A percentile compares a stretch with the other conserved stretches of the same genome.
Evolutionary conservation across 345 rosid genomes (phyloP).

Genomic region (Draba incana): DNA sequence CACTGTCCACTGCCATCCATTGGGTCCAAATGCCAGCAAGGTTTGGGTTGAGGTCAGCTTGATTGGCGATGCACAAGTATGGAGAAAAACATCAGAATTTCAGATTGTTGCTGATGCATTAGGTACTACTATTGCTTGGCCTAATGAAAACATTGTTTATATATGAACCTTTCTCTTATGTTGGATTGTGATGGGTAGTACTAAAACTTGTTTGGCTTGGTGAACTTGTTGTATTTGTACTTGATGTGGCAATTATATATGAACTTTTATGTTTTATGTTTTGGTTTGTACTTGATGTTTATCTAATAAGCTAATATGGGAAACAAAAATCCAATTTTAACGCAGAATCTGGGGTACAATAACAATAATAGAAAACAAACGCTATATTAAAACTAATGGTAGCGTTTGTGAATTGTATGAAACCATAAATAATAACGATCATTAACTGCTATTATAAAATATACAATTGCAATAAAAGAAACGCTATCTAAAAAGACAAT

Average conservation of each 20-base stretch:
- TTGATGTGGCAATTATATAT: no score
- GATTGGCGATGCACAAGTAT: no score
- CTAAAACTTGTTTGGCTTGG: background rate
- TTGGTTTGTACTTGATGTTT: background rate
- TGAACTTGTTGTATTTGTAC: background rate
- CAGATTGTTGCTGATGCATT: slow-evolving; percentile 1
- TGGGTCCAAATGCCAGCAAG: background rate
- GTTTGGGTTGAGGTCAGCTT: no score
- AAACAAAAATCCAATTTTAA: background rate
- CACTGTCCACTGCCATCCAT: background rate
- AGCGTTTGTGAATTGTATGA: no score
- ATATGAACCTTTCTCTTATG: background rate
- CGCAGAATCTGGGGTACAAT: background rate
- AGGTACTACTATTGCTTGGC: background rate
- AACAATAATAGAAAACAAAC: background rate
- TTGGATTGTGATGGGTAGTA: background rate
- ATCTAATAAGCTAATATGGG: background rate
- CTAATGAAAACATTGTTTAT: background rate
- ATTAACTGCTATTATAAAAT: background rate
- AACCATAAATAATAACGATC: background rate
- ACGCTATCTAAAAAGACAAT: background rate
- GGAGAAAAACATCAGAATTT: background rate
- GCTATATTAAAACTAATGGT: no score
- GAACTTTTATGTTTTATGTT: no score
- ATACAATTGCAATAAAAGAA: background rate